Percentiles rank a stretch among this genome's conserved stretches.
These are phyloP conservation scores for Saccharum spontaneum DNA, from an alignment of 176 grass and related monocot genomes.

Conservation along the genomic window DNA sequence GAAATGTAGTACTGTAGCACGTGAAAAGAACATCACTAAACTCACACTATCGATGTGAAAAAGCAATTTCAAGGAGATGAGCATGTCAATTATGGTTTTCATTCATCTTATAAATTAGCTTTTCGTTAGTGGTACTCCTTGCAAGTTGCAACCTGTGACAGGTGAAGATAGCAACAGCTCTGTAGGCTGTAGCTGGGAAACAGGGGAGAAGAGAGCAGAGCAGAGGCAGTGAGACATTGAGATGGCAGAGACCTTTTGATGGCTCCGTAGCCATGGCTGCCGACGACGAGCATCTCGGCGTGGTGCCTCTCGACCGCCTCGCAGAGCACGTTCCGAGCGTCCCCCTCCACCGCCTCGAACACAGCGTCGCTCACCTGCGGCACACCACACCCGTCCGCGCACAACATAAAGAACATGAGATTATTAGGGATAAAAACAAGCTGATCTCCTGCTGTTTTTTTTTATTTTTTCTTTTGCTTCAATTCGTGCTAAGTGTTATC, in stretches of 20 bases:
- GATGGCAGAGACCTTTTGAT: slow-evolving; percentile 62
- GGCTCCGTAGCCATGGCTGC: slow-evolving; percentile 87
- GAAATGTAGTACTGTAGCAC: neutral
- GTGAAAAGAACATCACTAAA: neutral
- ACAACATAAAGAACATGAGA: too few relatives aligned
- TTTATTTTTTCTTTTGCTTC: too few relatives aligned
- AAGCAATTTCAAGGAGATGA: neutral
- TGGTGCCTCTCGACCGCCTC: slow-evolving; percentile 78
- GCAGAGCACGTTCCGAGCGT: slow-evolving; percentile 68
- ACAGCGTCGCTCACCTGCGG: slow-evolving; percentile 25
- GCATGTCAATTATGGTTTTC: neutral
- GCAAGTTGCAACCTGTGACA: neutral
- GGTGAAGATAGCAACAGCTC: neutral
- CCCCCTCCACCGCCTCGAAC: slow-evolving; percentile 70
- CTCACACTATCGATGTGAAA: neutral
- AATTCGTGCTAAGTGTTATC: too few relatives aligned
- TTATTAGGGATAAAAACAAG: too few relatives aligned
- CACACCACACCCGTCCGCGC: too few relatives aligned
- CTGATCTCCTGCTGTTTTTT: too few relatives aligned
- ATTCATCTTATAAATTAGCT: too few relatives aligned
- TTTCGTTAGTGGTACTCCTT: neutral
- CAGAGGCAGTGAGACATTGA: neutral
- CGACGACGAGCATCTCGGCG: slow-evolving; percentile 77
- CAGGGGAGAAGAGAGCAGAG: neutral
- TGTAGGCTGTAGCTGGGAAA: neutral